These are phyloP conservation scores for Hygrophorus russula DNA, from an alignment of 768 basidiomycete species.

Conservation along the genomic window DNA sequence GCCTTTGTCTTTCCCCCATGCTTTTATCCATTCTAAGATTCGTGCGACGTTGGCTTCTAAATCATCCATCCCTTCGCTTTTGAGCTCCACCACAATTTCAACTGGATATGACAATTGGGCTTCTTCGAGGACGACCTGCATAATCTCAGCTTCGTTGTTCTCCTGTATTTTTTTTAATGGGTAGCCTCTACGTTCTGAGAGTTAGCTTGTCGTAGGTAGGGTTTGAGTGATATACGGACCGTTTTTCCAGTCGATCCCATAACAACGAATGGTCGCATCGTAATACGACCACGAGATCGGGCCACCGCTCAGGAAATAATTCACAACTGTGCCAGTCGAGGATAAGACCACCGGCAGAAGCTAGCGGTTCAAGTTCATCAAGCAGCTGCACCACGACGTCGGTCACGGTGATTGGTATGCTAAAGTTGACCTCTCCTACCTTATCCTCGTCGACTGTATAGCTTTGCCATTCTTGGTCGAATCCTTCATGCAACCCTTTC, in stretches of 20 bases:
- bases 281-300: conserved; percentile 88
- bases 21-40: conserved; percentile 79
- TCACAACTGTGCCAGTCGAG: conserved; percentile 96
- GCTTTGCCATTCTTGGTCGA: conserved; percentile 90
- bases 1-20: conserved; percentile 45
- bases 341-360: conserved; percentile 62
- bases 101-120: conserved; percentile 75
- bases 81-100: conserved; percentile 81
- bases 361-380: conserved; percentile 75
- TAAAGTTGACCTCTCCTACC: conserved; percentile 31
- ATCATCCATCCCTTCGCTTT: conserved; percentile 67
- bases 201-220: background rate
- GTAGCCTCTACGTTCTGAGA: conserved; percentile 49
- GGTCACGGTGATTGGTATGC: conserved; percentile 3
- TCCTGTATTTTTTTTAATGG: conserved; percentile 91
- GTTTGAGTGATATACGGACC: conserved; percentile 36
- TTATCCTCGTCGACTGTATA: conserved; percentile 95
- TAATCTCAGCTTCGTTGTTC: conserved; percentile 98
- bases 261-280: conserved; percentile 79
- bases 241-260: conserved; percentile 85
- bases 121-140: conserved; percentile 85
- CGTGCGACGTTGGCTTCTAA: conserved; percentile 80
- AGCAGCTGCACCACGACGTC: conserved; percentile 44
- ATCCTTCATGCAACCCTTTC: conserved; percentile 68
- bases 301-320: conserved; percentile 91